These are phyloP conservation scores for Goffeauzyma gilvescens DNA, from an alignment of 768 basidiomycete genomes.

Conservation along the genomic window DNA sequence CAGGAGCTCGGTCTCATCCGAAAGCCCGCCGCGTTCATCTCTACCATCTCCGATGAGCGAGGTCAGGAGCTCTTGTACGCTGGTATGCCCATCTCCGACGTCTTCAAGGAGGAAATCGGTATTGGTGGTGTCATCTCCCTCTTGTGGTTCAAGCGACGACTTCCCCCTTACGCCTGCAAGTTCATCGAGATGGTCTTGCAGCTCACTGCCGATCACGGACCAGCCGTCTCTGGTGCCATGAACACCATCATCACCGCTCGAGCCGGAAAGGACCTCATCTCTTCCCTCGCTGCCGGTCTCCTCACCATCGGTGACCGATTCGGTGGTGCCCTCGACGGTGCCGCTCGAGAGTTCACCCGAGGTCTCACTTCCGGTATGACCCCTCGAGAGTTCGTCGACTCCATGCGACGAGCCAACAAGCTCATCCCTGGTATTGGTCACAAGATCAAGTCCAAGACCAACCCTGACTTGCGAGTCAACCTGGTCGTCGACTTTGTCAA, in stretches of 20 bases:
- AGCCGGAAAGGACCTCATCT: constrained; percentile 98
- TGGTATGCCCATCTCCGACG: constrained; percentile 96
- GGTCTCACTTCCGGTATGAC: constrained; percentile 81
- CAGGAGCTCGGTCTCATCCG: constrained; percentile 85
- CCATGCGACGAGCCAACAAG: constrained; percentile 79
- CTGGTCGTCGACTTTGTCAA: constrained; percentile 69
- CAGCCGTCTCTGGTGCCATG: constrained; percentile 96
- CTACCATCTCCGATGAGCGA: constrained; percentile 97
- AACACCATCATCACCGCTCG: constrained; percentile 98
- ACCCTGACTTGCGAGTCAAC: constrained; percentile 34
- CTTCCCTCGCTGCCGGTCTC: constrained; percentile 83
- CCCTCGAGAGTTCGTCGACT: constrained; percentile 94
- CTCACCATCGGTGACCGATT: constrained; percentile 96
- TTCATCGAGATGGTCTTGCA: constrained; percentile 99
- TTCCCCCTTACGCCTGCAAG: constrained; percentile 85
- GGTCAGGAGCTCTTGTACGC: constrained; percentile 96
- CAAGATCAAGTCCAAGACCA: constrained; percentile 74
- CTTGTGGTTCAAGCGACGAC: constrained; percentile 91
- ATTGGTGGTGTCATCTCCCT: constrained; percentile 89
- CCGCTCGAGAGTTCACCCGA: constrained; percentile 82
- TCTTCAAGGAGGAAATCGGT: constrained; percentile 90
- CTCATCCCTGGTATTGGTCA: constrained; percentile 96
- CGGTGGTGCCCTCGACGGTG: constrained; percentile 96
- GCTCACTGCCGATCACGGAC: constrained; percentile 96
- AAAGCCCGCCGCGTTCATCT: constrained; percentile 96